Conservation (phyloP, 192 early-diverging fungal genomes). For the Funneliformis geosporum region DNA sequence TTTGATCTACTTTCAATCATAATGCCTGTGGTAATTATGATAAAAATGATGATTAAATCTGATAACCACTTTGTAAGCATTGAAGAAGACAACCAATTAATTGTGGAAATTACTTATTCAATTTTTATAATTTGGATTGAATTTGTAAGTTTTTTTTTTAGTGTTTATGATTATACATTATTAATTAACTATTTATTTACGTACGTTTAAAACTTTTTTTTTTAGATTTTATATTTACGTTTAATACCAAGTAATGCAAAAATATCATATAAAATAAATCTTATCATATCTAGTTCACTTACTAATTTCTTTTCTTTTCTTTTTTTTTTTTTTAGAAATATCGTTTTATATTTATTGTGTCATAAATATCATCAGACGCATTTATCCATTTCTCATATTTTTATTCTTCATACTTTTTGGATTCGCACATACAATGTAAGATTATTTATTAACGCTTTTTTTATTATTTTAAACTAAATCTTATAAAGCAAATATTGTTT, state of each 20-base stretch:
- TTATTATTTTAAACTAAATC: no score
- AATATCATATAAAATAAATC: not conserved
- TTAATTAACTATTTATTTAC: not conserved
- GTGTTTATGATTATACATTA: not conserved
- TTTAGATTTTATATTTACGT: not conserved
- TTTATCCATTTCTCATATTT: not conserved
- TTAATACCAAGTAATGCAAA: not conserved
- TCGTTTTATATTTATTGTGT: not conserved
- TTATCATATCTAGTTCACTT: not conserved
- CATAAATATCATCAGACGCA: not conserved
- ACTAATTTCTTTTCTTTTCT: no score
- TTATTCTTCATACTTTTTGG: not conserved
- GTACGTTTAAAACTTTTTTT: not conserved
- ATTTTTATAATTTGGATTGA: not conserved
- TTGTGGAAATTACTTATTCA: not conserved
- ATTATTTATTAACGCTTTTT: no score
- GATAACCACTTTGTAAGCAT: not conserved
- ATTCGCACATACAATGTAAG: not conserved
- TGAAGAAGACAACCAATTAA: not conserved
- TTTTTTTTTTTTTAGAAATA: not conserved
- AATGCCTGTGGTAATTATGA: not conserved
- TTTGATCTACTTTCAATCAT: not conserved
- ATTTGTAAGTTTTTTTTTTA: not conserved
- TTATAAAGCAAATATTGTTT: no score
- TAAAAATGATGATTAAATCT: not conserved